Percentiles rank a stretch among this genome's conserved stretches.
These are phyloP conservation scores for Aureobasidium pullulans DNA, from an alignment of 2,329 filamentous ascomycete genomes.

Conservation along the genomic window DNA sequence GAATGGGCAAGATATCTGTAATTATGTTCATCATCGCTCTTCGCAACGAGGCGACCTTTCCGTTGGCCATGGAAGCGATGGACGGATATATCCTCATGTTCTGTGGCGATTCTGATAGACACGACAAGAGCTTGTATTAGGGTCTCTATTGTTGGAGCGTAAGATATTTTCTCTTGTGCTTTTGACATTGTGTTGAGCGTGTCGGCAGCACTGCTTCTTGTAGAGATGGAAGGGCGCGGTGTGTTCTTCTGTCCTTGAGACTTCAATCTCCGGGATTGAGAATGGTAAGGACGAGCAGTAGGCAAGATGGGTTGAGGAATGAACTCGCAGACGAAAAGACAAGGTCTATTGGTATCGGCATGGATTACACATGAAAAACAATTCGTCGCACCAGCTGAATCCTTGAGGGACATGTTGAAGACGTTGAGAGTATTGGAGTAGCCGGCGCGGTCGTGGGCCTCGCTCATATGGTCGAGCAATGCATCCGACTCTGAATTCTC, in stretches of 20 bases:
- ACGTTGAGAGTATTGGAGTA: not conserved
- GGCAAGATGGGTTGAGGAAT: not conserved
- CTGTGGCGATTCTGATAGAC: not conserved
- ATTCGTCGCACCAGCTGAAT: not conserved
- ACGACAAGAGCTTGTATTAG: not conserved
- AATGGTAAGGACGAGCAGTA: not conserved
- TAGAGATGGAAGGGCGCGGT: not conserved
- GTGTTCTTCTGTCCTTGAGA: not conserved
- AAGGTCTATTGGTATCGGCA: not conserved
- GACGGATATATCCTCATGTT: not conserved
- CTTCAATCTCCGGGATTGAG: not conserved
- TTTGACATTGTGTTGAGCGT: not conserved
- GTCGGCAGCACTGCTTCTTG: not conserved
- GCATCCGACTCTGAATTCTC: not conserved
- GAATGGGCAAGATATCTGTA: not conserved
- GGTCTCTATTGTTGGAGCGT: not conserved
- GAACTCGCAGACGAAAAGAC: not conserved
- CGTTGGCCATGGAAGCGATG: not conserved
- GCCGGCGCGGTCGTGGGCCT: not conserved
- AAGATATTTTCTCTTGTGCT: not conserved
- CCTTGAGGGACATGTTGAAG: not conserved
- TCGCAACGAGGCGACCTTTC: not conserved
- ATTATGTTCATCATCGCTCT: not conserved
- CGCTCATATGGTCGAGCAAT: not conserved
- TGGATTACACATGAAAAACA: not conserved